Conservation (phyloP, 148 eudicot species). For the Tetragonia tetragonoides region DNA sequence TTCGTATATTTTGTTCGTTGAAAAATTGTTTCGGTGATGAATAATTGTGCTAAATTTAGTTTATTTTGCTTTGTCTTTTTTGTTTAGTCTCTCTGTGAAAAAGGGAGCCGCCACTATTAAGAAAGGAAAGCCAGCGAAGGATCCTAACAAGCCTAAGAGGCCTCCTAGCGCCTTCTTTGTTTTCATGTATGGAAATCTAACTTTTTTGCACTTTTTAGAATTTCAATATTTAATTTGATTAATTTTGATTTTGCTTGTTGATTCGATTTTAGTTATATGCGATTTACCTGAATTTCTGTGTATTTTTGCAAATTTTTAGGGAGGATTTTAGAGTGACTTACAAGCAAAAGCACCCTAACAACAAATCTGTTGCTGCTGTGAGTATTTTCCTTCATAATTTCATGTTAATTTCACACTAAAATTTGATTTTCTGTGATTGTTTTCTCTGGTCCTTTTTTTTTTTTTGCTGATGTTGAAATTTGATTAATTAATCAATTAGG, state of each 20-base stretch:
- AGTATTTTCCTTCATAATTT: background rate
- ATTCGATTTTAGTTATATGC: too few relatives aligned
- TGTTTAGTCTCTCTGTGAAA: conserved; percentile 49
- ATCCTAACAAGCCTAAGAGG: conserved; percentile 71
- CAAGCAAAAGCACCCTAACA: conserved; percentile 54
- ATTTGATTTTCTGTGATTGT: background rate
- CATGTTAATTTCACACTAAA: background rate
- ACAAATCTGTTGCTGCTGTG: conserved; percentile 64
- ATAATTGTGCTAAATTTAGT: background rate
- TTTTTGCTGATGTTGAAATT: background rate
- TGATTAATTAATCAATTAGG: conserved; percentile 30
- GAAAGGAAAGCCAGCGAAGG: conserved; percentile 53
- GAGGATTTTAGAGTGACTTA: conserved; percentile 52
- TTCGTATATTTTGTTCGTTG: too few relatives aligned
- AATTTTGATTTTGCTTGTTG: background rate
- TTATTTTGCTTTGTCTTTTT: background rate
- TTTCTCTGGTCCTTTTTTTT: background rate
- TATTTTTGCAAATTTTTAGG: conserved; percentile 28
- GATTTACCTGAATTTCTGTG: background rate
- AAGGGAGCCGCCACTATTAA: conserved; percentile 36
- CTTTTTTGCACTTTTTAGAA: too few relatives aligned
- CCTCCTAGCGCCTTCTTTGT: conserved; percentile 63
- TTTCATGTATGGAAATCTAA: conserved; percentile 37
- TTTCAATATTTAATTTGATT: background rate
- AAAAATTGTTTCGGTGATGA: background rate